These are phyloP conservation scores for Nemania diffusa DNA, from an alignment of 2,329 filamentous ascomycete species.

Conservation along the genomic window DNA sequence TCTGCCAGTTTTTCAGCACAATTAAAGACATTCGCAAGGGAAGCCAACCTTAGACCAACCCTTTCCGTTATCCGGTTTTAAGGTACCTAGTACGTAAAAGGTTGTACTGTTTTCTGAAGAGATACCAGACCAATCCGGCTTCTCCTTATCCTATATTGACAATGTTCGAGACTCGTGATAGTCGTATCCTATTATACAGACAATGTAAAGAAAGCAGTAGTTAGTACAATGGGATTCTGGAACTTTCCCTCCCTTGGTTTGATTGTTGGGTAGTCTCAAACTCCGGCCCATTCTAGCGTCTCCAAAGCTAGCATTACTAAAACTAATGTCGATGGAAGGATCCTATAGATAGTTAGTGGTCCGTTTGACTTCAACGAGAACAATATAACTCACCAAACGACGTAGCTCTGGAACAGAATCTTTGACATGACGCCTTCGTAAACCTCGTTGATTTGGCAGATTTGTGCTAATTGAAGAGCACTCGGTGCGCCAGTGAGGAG, in stretches of 20 bases:
- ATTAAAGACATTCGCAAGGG: background rate
- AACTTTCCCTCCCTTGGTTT: background rate
- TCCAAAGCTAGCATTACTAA: conserved; percentile 93
- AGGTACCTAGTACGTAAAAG: too few relatives aligned
- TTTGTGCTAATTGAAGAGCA: conserved; percentile 94
- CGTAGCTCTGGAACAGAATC: conserved; percentile 94
- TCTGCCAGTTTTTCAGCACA: background rate
- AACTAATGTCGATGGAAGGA: conserved; percentile 89
- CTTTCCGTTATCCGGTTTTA: background rate
- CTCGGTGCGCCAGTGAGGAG: conserved; percentile 92
- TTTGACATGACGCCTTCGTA: conserved; percentile 95
- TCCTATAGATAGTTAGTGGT: conserved; percentile 64
- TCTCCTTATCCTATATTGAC: background rate
- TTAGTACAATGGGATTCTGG: background rate
- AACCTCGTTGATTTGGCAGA: conserved; percentile 97
- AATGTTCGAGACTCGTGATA: conserved; percentile 4
- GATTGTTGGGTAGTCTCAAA: background rate
- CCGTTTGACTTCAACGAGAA: background rate
- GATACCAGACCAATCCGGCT: background rate
- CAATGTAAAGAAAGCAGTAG: conserved; percentile 5
- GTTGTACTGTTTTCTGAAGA: background rate
- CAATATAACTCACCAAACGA: conserved; percentile 78
- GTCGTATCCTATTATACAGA: conserved; percentile 9
- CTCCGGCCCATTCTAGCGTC: conserved; percentile 85
- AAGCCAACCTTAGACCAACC: background rate